A percentile compares a stretch with the other conserved stretches of the same genome.
These are phyloP conservation scores for Paecilomyces sp. DNA, from an alignment of 2,329 filamentous ascomycete species.

Conservation along the genomic window DNA sequence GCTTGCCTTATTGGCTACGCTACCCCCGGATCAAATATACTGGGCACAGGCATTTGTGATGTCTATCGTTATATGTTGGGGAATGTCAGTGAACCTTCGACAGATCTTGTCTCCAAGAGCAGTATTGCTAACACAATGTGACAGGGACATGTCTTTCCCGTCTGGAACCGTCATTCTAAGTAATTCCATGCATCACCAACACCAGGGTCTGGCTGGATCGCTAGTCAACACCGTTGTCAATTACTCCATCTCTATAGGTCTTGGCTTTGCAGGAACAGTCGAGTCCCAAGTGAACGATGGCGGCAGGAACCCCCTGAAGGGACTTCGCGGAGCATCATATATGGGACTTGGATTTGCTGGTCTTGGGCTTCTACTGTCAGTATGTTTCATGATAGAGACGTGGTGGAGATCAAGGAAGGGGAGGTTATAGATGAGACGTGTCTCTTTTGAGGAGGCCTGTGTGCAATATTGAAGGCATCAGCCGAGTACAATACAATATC, in stretches of 20 bases:
- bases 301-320: slow-evolving; percentile 21
- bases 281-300: slow-evolving; percentile 30
- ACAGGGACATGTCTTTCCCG: slow-evolving; percentile 38
- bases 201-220: slow-evolving; percentile 34
- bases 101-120: neutral
- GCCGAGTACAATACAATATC: no score
- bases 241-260: slow-evolving; percentile 24
- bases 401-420: neutral
- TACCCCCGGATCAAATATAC: slow-evolving; percentile 34
- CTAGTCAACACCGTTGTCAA: slow-evolving; percentile 35
- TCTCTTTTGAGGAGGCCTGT: neutral
- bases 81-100: slow-evolving; percentile 17
- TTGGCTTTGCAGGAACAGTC: slow-evolving; percentile 1
- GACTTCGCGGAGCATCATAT: slow-evolving; percentile 33
- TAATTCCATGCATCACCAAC: slow-evolving; percentile 26
- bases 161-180: slow-evolving; percentile 32
- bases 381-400: slow-evolving; percentile 11
- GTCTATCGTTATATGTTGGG: slow-evolving; percentile 21
- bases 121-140: neutral
- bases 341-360: slow-evolving; percentile 27
- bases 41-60: slow-evolving; percentile 32
- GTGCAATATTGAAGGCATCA: neutral
- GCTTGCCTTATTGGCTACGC: slow-evolving; percentile 31
- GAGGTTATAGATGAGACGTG: neutral
- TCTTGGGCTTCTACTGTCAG: slow-evolving; percentile 11